A percentile compares a stretch with the other conserved stretches of the same genome.
phyloP scores from a whole-genome alignment of 2,329 filamentous ascomycete species.

The Claviceps lovelessii region DNA sequence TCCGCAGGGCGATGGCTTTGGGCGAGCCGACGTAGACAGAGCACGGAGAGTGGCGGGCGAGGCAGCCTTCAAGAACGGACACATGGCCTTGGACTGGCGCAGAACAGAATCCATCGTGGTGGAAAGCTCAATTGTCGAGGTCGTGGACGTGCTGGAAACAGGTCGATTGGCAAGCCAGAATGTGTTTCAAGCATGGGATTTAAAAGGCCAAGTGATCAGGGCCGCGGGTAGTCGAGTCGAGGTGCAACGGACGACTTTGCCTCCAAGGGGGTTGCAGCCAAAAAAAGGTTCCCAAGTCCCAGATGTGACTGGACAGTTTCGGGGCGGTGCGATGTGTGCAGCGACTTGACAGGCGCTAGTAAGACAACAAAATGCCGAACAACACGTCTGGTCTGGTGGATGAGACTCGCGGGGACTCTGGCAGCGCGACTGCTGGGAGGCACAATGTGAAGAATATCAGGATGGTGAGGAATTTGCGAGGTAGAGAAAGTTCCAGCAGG shows the following conservation, averaged over 20 bases:
- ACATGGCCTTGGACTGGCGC: constrained; percentile 91
- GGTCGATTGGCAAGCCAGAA: background rate
- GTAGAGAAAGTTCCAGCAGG: background rate
- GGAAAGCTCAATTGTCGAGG: background rate
- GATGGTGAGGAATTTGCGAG: background rate
- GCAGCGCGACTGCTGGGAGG: background rate
- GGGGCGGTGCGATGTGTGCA: background rate
- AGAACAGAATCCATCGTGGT: constrained; percentile 78
- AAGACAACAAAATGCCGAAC: background rate
- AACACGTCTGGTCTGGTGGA: background rate
- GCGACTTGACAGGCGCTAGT: background rate
- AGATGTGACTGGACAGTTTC: background rate
- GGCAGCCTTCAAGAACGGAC: constrained; percentile 91
- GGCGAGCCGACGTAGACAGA: constrained; percentile 59
- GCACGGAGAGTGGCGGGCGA: constrained; percentile 83
- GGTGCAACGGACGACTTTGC: background rate
- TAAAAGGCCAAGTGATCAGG: too few relatives aligned
- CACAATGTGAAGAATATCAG: background rate
- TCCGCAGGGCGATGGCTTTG: constrained; percentile 59
- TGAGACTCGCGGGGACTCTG: background rate
- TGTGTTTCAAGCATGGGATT: too few relatives aligned
- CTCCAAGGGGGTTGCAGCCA: background rate
- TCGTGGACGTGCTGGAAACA: background rate
- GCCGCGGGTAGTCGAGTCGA: background rate
- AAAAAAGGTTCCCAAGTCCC: background rate